Evolutionary conservation across 2,329 filamentous ascomycete species (phyloP), one percentile per base, ranked within the genome.

Genomic region (Teratosphaeriaceae sp.): DNA sequence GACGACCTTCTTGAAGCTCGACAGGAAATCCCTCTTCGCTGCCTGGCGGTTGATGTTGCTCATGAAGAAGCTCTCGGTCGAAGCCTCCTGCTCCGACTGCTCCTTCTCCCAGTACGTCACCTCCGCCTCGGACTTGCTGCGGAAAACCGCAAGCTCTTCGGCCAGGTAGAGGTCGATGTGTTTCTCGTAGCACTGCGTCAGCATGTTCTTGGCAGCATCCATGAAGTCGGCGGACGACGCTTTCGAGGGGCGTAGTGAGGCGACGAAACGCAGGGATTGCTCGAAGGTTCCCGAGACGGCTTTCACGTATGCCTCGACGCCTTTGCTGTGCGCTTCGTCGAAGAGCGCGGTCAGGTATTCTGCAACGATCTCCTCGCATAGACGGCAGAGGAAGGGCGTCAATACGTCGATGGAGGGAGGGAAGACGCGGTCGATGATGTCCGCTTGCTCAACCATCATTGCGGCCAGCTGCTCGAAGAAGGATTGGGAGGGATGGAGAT

Each of bases 1-100:
- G 51, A 98, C 86, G 7, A 98, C 92, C 65, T 97, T 97, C 61
- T 88, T 96, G 73, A 98, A 98, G 0, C 89, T 95, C 35, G 83
- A 92, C 48, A 98, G 63, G 57, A 98, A 98, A 62, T 98, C 92
- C 53, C 88, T 87, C 68, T 98, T 98, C 50, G 94, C 92, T 1
- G 88, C 92, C 62, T 94, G 88, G 20, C 92, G 79, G 60, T 90
- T 96, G 59, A 97, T 80, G 61, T 88, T 96, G 19, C 84, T 85
- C 90, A 97, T 96, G 68, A 88, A 92, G 60, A 94, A 94, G 0
- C 86, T 92, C 66, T 98, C 92, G 0, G 86, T 82, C 2, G 84
- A 85, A 13, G 87, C 88, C 53, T 95, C 89, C 65, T 96, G 86
- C 55, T 94, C 90, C 0, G 82, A 86, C 23, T 96, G 74, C 60